Percentiles rank a stretch among this genome's conserved stretches.
Conservation (phyloP, 805 yeast species). For the Candida vaughaniae region DNA sequence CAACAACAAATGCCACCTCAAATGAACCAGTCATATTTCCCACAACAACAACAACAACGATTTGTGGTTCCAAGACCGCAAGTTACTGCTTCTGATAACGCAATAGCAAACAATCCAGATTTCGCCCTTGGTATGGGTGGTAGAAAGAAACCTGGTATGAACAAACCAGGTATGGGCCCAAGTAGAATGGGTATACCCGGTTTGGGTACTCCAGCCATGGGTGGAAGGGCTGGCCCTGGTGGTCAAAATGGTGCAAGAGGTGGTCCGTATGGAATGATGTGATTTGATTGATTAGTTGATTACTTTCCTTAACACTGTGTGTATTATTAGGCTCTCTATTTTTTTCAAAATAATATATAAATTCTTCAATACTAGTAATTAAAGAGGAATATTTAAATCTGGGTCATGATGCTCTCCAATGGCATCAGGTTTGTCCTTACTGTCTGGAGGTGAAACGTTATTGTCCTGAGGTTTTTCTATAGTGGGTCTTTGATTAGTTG, state of each 20-base stretch:
- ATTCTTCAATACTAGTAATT: too few relatives aligned
- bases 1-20: not conserved
- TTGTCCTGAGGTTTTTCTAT: constrained; percentile 11
- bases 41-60: constrained; percentile 11
- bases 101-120: constrained; percentile 40
- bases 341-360: too few relatives aligned
- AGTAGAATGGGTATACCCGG: constrained; percentile 11
- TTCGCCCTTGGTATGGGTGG: constrained; percentile 28
- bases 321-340: too few relatives aligned
- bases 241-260: constrained; percentile 3
- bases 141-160: constrained; percentile 12
- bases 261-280: constrained; percentile 13
- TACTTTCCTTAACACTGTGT: too few relatives aligned
- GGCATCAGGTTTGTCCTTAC: not conserved
- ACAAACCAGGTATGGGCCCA: constrained; percentile 7
- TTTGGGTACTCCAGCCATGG: constrained; percentile 1
- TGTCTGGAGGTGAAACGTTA: too few relatives aligned
- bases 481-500: constrained; percentile 8
- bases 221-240: constrained; percentile 4
- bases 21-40: constrained; percentile 1
- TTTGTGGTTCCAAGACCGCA: constrained; percentile 23
- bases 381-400: not conserved
- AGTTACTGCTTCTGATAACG: constrained; percentile 38
- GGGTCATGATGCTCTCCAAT: constrained; percentile 3
- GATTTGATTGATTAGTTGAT: too few relatives aligned